Conservation (phyloP, 1,284 basidiomycete species). For the Tremellales sp. region DNA sequence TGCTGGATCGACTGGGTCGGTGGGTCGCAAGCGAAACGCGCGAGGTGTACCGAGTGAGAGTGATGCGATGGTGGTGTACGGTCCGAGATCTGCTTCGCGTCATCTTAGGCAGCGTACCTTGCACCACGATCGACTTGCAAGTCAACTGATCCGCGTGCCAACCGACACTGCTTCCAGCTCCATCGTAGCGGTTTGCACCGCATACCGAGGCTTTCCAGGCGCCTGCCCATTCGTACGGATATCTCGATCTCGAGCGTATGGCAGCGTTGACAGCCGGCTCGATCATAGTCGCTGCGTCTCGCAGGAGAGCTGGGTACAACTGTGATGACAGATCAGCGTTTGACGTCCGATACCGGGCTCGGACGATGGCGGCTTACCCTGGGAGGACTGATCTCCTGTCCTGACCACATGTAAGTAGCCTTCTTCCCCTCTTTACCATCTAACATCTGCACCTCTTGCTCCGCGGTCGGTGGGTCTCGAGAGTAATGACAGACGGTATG, state of each 20-base stretch:
- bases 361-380: constrained; percentile 5
- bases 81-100: constrained; percentile 70
- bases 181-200: constrained; percentile 83
- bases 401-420: constrained; percentile 1
- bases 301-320: constrained; percentile 66
- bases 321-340: constrained; percentile 11
- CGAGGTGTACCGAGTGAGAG: constrained; percentile 79
- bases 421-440: constrained; percentile 2
- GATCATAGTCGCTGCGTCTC: constrained; percentile 69
- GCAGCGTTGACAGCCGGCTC: constrained; percentile 73
- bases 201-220: constrained; percentile 85
- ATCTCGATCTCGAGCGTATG: constrained; percentile 60
- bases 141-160: constrained; percentile 67
- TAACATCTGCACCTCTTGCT: constrained; percentile 6
- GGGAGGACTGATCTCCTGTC: constrained; percentile 10
- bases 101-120: constrained; percentile 1
- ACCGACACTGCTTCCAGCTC: constrained; percentile 74
- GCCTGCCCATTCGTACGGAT: constrained; percentile 69
- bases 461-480: constrained; percentile 33
- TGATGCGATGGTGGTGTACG: constrained; percentile 87
- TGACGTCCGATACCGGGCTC: not conserved
- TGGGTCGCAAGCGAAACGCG: constrained; percentile 64
- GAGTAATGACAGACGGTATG: constrained; percentile 68
- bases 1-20: constrained; percentile 25
- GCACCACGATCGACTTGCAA: constrained; percentile 27